Evolutionary conservation across 129 eudicot genomes (phyloP).

Genomic region (Flaveria ramosissima): DNA sequence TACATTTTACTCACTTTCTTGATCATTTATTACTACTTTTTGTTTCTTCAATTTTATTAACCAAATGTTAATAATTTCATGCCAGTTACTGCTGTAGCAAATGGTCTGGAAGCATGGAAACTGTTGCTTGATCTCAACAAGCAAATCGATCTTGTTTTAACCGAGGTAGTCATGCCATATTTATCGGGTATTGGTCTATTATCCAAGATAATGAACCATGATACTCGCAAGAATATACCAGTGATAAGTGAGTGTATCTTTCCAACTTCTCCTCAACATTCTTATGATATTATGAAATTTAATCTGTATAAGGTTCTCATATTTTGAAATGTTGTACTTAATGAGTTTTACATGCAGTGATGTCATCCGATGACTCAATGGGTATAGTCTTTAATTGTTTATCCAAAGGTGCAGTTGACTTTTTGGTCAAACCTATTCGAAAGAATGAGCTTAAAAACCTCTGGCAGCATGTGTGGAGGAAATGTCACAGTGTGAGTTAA

Average conservation of each 20-base stretch:
- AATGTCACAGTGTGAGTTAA: conserved; percentile 82
- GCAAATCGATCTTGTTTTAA: conserved; percentile 71
- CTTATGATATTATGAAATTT: neutral
- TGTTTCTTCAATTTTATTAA: conserved; percentile 14
- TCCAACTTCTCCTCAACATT: conserved; percentile 2
- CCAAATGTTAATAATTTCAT: conserved; percentile 8
- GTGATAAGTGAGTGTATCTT: conserved; percentile 71
- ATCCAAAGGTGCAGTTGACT: conserved; percentile 89
- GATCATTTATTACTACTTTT: neutral
- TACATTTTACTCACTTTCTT: conserved; percentile 11
- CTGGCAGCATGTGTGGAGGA: conserved; percentile 99
- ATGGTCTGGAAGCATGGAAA: conserved; percentile 94
- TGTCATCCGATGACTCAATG: conserved; percentile 83
- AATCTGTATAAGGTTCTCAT: neutral
- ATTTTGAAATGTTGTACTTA: conserved; percentile 14
- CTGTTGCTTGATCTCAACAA: conserved; percentile 56
- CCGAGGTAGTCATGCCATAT: conserved; percentile 83
- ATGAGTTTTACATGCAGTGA: conserved; percentile 63
- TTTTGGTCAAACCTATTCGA: conserved; percentile 86
- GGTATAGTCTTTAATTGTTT: conserved; percentile 83
- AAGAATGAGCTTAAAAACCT: conserved; percentile 85
- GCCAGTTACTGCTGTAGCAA: conserved; percentile 76
- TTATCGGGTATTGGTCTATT: conserved; percentile 87
- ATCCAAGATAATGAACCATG: conserved; percentile 70
- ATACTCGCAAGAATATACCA: conserved; percentile 71